A percentile compares a stretch with the other conserved stretches of the same genome.
These are phyloP conservation scores for Termitomyces sp. DNA, from an alignment of 768 basidiomycete species.

Conservation along the genomic window DNA sequence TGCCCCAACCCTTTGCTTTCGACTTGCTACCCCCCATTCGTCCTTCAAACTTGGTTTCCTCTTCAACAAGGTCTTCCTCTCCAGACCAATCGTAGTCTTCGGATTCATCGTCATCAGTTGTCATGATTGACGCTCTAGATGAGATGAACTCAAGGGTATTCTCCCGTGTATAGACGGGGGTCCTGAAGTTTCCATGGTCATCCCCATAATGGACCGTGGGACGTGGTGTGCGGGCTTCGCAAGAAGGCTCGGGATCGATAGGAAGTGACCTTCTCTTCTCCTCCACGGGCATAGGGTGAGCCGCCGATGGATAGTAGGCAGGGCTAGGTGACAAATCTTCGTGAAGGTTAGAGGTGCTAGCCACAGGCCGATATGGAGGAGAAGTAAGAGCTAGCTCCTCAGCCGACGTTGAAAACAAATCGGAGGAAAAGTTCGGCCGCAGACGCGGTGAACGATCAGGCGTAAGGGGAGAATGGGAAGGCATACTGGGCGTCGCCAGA, in stretches of 20 bases:
- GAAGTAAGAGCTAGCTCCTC: constrained; percentile 21
- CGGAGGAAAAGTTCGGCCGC: neutral
- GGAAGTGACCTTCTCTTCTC: constrained; percentile 15
- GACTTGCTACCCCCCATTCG: constrained; percentile 46
- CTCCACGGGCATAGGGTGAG: constrained; percentile 15
- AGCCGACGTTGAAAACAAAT: constrained; percentile 13
- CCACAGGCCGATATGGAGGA: constrained; percentile 31
- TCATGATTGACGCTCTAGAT: constrained; percentile 38
- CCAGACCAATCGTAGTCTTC: constrained; percentile 73
- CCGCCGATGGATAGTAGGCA: constrained; percentile 18
- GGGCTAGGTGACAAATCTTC: constrained; percentile 21
- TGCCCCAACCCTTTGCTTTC: constrained; percentile 43
- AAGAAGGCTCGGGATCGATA: constrained; percentile 16
- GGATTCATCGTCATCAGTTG: constrained; percentile 53
- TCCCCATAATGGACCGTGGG: constrained; percentile 53
- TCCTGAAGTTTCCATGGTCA: constrained; percentile 24
- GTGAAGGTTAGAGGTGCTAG: constrained; percentile 28
- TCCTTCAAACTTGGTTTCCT: constrained; percentile 62
- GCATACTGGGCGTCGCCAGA: neutral
- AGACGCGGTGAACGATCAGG: neutral
- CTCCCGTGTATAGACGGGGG: constrained; percentile 22
- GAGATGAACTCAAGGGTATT: constrained; percentile 25
- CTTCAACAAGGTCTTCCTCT: constrained; percentile 70
- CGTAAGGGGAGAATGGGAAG: neutral
- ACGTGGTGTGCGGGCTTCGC: constrained; percentile 17